Evolutionary conservation across 768 basidiomycete species (phyloP), one percentile per base, ranked within the genome.

Genomic region (Sarcomyxa edulis): DNA sequence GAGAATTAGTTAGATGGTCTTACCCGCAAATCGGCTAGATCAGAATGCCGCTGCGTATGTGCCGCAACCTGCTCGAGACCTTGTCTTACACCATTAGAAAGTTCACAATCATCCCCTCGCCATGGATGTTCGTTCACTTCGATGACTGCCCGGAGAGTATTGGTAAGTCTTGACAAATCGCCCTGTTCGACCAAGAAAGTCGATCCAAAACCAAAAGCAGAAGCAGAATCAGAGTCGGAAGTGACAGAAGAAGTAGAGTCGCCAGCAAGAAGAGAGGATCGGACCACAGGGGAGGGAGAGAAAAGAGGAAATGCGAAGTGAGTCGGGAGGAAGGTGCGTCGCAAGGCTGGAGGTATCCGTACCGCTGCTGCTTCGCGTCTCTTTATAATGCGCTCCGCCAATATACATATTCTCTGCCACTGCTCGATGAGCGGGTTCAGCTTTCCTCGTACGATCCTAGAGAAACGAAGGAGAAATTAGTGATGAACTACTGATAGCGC

Each of bases 351-450:
- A 66, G 68, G 66, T 61, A 59, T 62, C 69, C 88, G 77, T 84
- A 87, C 89, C 72, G 87, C 84, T 68, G 87, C 84, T 64, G 90
- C 85, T 72, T 94, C 87, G 53, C 89, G 79, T 63, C 94, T 78
- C 61, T 84, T 90, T 39, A 95, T 76, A 47, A 90, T 76, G 44
- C 92, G 84, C 63, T 98, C 95, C 14, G 83, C 75, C 39, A 92
- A 72, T 40, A 88, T 64, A 56, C 88, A 89, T 54, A 97, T 81
- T 52, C 84, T 82, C 51, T 93, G 88, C 89, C 93, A 96, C 44
- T 88, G 82, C 43, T 91, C 91, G 42, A 97, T 85, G 27, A 95
- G 65, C 2, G 78, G 68, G 30, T 65, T 71, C n/a, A 95, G 63
- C 58, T 79, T 86, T 32, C 74, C 71, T 35, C 89, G 81, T n/a